These are phyloP conservation scores for Blepharisma undulans DNA, from an alignment of 169 alveolate species.

Conservation along the genomic window DNA sequence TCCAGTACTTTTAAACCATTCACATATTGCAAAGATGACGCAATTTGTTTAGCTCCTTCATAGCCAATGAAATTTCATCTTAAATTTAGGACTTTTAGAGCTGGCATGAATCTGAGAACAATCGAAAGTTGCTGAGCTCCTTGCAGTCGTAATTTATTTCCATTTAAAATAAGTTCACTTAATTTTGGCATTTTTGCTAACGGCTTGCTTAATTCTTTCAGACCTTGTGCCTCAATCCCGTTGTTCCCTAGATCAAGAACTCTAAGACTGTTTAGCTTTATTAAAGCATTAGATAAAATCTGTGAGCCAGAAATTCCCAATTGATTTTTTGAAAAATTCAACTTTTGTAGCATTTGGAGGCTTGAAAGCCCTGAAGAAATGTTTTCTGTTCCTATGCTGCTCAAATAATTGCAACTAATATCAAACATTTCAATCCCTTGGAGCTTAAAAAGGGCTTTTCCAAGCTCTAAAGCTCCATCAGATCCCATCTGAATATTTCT, in stretches of 20 bases:
- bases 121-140: not conserved
- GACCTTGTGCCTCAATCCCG: not conserved
- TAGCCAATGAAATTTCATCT: not conserved
- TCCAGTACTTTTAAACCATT: not conserved
- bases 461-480: not conserved
- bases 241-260: not conserved
- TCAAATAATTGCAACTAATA: not conserved
- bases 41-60: not conserved
- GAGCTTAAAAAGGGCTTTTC: not conserved
- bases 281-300: not conserved
- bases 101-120: not conserved
- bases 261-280: not conserved
- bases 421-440: not conserved
- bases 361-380: not conserved
- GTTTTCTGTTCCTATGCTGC: not conserved
- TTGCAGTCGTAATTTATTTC: not conserved
- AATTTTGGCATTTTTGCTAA: not conserved
- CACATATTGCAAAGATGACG: not conserved
- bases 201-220: not conserved
- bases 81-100: not conserved
- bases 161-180: not conserved
- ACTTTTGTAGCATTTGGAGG: not conserved
- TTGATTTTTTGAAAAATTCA: not conserved
- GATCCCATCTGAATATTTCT: not conserved
- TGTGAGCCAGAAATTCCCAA: not conserved